Conservation (phyloP, 257 asterid genomes). For the Plantago major region DNA sequence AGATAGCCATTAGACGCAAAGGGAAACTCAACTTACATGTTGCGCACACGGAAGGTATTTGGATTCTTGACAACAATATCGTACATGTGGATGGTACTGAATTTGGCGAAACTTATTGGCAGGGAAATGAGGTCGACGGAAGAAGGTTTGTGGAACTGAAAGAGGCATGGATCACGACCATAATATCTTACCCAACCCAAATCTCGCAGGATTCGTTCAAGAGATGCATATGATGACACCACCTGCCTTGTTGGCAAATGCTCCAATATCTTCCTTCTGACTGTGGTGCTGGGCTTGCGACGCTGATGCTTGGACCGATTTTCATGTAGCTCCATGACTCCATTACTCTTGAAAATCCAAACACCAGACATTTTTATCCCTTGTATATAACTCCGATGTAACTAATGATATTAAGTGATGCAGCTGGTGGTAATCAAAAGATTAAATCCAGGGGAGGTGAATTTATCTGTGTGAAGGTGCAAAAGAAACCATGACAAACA, state of each 20-base stretch:
- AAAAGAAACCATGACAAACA: no score
- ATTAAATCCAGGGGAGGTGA: no score
- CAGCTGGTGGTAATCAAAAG: no score
- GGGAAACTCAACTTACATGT: conserved; percentile 4
- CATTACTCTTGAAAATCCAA: conserved; percentile 72
- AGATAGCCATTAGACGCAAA: no score
- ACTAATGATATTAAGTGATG: no score
- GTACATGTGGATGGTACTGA: conserved; percentile 73
- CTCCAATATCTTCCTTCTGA: conserved; percentile 57
- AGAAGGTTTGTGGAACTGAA: conserved; percentile 69
- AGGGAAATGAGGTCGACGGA: conserved; percentile 81
- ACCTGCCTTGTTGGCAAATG: conserved; percentile 59
- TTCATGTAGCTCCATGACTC: conserved; percentile 61
- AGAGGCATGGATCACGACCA: conserved; percentile 52
- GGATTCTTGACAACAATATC: conserved; percentile 88
- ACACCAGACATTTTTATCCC: conserved; percentile 61
- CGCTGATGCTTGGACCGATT: conserved; percentile 36
- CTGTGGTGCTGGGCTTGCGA: conserved; percentile 10
- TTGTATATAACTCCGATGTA: no score
- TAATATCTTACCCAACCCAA: conserved; percentile 86
- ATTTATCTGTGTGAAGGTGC: no score
- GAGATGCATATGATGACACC: conserved; percentile 53
- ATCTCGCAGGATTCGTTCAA: conserved; percentile 49
- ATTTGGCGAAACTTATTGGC: conserved; percentile 59
- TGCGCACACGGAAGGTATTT: conserved; percentile 70